Evolutionary conservation across 163 green algal species (phyloP), one percentile per base, ranked within the genome.

Genomic region (Chlorella variabilis): DNA sequence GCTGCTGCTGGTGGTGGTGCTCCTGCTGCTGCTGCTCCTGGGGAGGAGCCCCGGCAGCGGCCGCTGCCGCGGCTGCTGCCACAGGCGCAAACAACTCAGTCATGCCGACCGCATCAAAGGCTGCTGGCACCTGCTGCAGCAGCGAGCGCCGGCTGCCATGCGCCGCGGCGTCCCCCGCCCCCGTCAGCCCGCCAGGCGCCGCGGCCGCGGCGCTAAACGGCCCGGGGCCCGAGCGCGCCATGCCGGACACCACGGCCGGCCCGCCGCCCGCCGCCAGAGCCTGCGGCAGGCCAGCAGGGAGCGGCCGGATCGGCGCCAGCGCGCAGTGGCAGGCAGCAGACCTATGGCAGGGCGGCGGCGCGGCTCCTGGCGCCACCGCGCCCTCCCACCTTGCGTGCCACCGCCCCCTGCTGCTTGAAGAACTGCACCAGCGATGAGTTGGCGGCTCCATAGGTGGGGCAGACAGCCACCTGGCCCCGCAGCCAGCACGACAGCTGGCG

Each of bases 401-500:
- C 49, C 21, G 80, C 3, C 41, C 90, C 71, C 33, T 84, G 77
- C 67, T 71, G 87, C 85, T 93, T 94, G 89, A 96, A 97, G 79
- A 97, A 97, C 45, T 87, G 87, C n/a, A 89, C 89, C 25, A 97
- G 91, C 11, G 88, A 92, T 8, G 48, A 84, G 18, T 87, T 79
- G 1, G 92, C 91, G 0, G 71, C 61, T 0, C 94, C 94, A 85
- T 96, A 98, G 80, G 85, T 91, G 11, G 68, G 61, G 76, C 93
- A 87, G 34, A 85, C 67, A 34, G 62, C 36, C 27, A 96, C 86
- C 25, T 92, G 84, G 48, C 89, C 85, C 20, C 93, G 82, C 77
- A 98, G 86, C 94, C 94, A 98, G 61, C 87, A 89, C 62, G 91
- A 96, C 71, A 98, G 84, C 85, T 95, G 90, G 23, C 67, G 70